Evolutionary conservation across 2,329 filamentous ascomycete species (phyloP).

Genomic region (Xylariales sp.): DNA sequence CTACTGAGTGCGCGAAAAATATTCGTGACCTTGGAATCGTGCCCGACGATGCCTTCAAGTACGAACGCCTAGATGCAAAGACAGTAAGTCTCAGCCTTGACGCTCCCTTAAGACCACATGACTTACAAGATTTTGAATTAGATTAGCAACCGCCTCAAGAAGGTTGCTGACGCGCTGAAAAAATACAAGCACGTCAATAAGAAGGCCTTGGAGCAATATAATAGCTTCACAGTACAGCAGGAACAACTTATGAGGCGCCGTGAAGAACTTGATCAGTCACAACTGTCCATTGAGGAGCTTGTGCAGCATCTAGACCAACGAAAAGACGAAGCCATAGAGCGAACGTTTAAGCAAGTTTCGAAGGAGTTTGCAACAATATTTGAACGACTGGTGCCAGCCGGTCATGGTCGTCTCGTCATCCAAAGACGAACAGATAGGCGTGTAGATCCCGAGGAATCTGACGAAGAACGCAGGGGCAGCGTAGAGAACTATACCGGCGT

Average conservation of each 20-base stretch:
- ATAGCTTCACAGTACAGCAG: slow-evolving; percentile 93
- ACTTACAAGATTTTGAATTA: slow-evolving; percentile 49
- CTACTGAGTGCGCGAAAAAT: slow-evolving; percentile 84
- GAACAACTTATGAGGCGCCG: slow-evolving; percentile 87
- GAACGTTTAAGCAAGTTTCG: slow-evolving; percentile 98
- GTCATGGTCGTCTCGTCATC: slow-evolving; percentile 90
- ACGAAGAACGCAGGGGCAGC: slow-evolving; percentile 73
- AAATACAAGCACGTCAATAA: slow-evolving; percentile 99
- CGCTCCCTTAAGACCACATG: background rate
- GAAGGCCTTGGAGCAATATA: slow-evolving; percentile 99
- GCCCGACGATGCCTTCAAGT: slow-evolving; percentile 94
- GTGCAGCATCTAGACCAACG: slow-evolving; percentile 92
- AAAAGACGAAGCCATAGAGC: slow-evolving; percentile 97
- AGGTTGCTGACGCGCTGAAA: slow-evolving; percentile 91
- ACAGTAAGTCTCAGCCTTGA: slow-evolving; percentile 63
- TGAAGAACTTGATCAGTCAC: slow-evolving; percentile 86
- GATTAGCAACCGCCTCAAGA: slow-evolving; percentile 79
- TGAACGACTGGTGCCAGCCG: slow-evolving; percentile 92
- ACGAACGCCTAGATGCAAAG: slow-evolving; percentile 83
- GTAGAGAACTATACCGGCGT: slow-evolving; percentile 98
- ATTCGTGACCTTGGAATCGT: slow-evolving; percentile 94
- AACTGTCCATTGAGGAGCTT: slow-evolving; percentile 88
- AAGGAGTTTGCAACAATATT: slow-evolving; percentile 94
- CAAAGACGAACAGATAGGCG: slow-evolving; percentile 86
- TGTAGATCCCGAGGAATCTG: slow-evolving; percentile 71